Base-by-base conservation (phyloP, 257 asterid genomes). In the Capsicum chinense region DNA sequence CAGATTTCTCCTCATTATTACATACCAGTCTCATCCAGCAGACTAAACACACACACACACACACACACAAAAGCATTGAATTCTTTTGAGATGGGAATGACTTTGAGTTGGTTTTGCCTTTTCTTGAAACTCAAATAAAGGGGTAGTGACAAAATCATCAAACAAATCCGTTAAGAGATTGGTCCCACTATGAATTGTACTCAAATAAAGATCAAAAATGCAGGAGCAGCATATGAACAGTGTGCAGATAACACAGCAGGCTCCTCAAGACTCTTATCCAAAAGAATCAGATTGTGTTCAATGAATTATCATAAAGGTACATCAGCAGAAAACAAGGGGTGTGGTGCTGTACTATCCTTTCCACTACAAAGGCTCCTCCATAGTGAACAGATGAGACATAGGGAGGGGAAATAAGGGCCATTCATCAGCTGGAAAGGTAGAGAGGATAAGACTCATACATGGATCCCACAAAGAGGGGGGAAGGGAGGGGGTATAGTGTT, bases 181-280 rank as follows among this genome's bases (percentile, higher is more conserved):
- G 88, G 87, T 17, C 87, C 87, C 83, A 84, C 68, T 62, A 6
- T 66, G 85, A 79, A 86, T 79, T 67, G 83, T 82, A 73, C 64
- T 83, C 48, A 26, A 26, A 85, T 56, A 84, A 50, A 88, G 82
- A 81, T 88, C 86, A 84, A 88, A 69, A 83, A 79, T 74, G 83
- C 83, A 81, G 79, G 56, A 16, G 58, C 79, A 71, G 42, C 17
- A 78, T 69, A 66, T 16, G 39, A 33, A 84, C 69, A 66, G 56
- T 78, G 84, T 52, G 33, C 84, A 81, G 60, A 81, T 73, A 87
- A 82, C 39, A 78, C 2, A 81, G 74, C 81, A 76, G 82, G 79
- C 85, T 73, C 78, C 78, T 60, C 71, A 56, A 44, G 70, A 57
- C 56, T 78, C 73, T 82, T 86, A 86, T 86, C 89, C 88, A 83